Percentiles rank a stretch among this genome's conserved stretches.
Conservation (phyloP, 2,329 filamentous ascomycete genomes). For the Aspergillus sp. region DNA sequence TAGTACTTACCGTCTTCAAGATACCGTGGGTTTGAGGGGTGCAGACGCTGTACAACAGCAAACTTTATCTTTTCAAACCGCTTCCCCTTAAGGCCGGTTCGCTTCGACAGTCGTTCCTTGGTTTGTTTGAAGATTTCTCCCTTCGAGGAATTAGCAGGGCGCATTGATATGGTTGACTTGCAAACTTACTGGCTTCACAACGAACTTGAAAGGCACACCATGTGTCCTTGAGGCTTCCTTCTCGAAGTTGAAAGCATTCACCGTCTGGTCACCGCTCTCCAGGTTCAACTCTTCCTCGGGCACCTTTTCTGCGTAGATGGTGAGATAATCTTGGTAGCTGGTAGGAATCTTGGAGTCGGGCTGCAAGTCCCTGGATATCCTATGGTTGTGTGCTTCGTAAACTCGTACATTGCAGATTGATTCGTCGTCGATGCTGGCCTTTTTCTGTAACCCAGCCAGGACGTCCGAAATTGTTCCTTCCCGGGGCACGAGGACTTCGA, state of each 20-base stretch:
- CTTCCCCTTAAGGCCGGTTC: slow-evolving; percentile 95
- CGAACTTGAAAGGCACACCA: slow-evolving; percentile 88
- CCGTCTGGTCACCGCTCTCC: slow-evolving; percentile 70
- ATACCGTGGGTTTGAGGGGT: slow-evolving; percentile 79
- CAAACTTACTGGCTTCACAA: slow-evolving; percentile 73
- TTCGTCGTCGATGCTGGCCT: slow-evolving; percentile 78
- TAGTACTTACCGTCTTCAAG: slow-evolving; percentile 77
- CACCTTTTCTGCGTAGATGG: slow-evolving; percentile 78
- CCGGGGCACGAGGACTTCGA: slow-evolving; percentile 86
- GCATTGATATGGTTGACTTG: background rate
- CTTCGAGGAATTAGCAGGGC: slow-evolving; percentile 47
- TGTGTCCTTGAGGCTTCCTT: slow-evolving; percentile 83
- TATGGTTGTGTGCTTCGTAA: slow-evolving; percentile 81
- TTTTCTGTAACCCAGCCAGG: slow-evolving; percentile 75
- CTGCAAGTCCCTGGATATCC: slow-evolving; percentile 78
- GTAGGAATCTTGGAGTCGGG: slow-evolving; percentile 74
- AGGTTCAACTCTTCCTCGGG: slow-evolving; percentile 68
- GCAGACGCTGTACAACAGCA: slow-evolving; percentile 71
- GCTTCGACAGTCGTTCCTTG: slow-evolving; percentile 89
- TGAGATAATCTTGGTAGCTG: slow-evolving; percentile 78
- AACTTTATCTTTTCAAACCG: slow-evolving; percentile 99
- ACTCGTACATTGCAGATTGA: slow-evolving; percentile 73
- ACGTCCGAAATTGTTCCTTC: slow-evolving; percentile 80
- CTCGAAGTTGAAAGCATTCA: slow-evolving; percentile 91
- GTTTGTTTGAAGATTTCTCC: slow-evolving; percentile 88